Evolutionary conservation across 1,139 yeast genomes (phyloP).

Genomic region (Hansenula anomala): DNA sequence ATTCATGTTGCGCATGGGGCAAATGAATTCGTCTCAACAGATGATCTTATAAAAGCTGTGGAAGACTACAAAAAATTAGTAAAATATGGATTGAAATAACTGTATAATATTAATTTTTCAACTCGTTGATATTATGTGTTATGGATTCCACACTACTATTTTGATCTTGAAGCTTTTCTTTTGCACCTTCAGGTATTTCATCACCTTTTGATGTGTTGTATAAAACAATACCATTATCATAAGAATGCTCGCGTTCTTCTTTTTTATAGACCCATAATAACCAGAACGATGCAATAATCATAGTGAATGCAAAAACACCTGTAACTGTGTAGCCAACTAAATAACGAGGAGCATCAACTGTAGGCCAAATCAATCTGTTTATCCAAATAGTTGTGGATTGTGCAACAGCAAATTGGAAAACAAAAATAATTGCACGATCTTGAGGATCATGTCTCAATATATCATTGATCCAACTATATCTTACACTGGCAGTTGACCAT

Average conservation of each 20-base stretch:
- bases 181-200: too few relatives aligned
- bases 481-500: constrained; percentile 30
- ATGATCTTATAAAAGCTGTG: constrained; percentile 46
- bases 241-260: constrained; percentile 48
- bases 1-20: constrained; percentile 63
- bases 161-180: too few relatives aligned
- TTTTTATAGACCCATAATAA: constrained; percentile 52
- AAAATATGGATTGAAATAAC: too few relatives aligned
- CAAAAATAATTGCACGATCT: constrained; percentile 29
- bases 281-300: constrained; percentile 37
- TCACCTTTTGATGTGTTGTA: constrained; percentile 30
- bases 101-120: too few relatives aligned
- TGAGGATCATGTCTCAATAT: constrained; percentile 32
- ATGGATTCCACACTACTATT: too few relatives aligned
- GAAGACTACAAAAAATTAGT: constrained; percentile 49
- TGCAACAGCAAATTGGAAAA: constrained; percentile 29
- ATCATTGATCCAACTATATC: constrained; percentile 33
- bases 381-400: constrained; percentile 20
- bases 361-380: constrained; percentile 45
- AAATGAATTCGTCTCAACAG: constrained; percentile 45
- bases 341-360: constrained; percentile 49
- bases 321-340: constrained; percentile 44
- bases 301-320: constrained; percentile 15
- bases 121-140: too few relatives aligned
- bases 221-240: constrained; percentile 45